Evolutionary conservation across 1,284 basidiomycete genomes (phyloP), one percentile per base, ranked within the genome.

Genomic region (Malassezia arunalokei): DNA sequence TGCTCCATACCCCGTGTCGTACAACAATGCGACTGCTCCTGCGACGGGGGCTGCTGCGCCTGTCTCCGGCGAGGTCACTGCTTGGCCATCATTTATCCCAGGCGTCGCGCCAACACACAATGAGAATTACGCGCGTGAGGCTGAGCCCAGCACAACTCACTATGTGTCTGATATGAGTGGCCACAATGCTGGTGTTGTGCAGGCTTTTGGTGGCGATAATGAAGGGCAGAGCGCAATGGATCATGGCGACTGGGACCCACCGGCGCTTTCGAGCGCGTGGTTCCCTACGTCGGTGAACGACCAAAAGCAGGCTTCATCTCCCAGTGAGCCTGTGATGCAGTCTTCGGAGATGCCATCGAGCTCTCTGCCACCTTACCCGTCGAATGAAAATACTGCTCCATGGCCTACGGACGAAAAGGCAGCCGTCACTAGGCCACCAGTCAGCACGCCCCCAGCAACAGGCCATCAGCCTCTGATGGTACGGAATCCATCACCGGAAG

Each of bases 221-320:
- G 46, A 43, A 27, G 35, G 29, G 28, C 46, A 54, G 17, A 49
- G 52, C 24, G 31, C 40, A 5, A 27, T 27, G 8, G 52, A 49
- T 12, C 52, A 49, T 31, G 41, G 53, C 47, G 53, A 55, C 8
- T 55, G 48, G 47, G 53, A 55, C 29, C 53, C 53, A 15, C 53
- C 53, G 2, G 53, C 53, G 8, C 35, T 55, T 6, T 49, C 46
- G 14, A 55, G 43, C 35, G 53, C 53, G 8, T 55, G 53, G 53
- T 55, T 55, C 43, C 53, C 53, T 3, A 17, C 9, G n/a, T 44
- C 33, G 15, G 33, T 35, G 3, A 15, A 15, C 15, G 33, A 35
- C 33, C 33, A 35, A 35, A 35, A 11, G 33, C 33, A 35, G 11
- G n/a, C 33, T 2, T 11, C 33, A 11, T 3, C 33, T 5, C 11